Evolutionary conservation across 2,329 filamentous ascomycete genomes (phyloP), one percentile per base, ranked within the genome.

Genomic region (Sporothrix variecibatus): DNA sequence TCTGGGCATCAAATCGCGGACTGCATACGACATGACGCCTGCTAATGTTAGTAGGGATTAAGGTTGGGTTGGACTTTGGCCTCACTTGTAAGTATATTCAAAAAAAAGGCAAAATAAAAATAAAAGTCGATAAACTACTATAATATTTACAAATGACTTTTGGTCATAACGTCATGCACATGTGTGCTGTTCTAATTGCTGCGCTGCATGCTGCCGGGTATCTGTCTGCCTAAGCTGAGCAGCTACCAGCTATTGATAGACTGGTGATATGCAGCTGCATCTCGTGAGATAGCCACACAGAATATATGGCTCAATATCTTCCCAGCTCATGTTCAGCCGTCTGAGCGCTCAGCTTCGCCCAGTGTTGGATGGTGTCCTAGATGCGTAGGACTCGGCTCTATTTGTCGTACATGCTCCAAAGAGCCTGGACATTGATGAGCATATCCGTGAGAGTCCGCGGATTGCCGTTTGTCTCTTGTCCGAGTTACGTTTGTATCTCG

Each of bases 141-240:
- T 64, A 31, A 40, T 46, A 60, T 46, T 28, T 56, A 67, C 38
- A 67, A 34, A 67, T 28, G 23, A 67, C 38, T 23, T 43, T 7
- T 67, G 62, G 23, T 67, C 62, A 40, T 67, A 67, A 67, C 38
- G 62, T 46, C 38, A 23, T 67, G 38, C n/a, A 67, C 62, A 8
- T 7, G 2, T 43, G 62, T 67, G 62, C 62, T 43, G 60, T 65
- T 12, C 2, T 65, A 34, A 26, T n/a, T 34, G 28, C 12, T 46
- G 12, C 12, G n/a, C n/a, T 11, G 5, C 20, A n/a, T 17, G 5
- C 23, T 46, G 31, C 31, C 11, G 38, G 38, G 62, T 46, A 46
- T 43, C 38, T 67, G 62, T 46, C 62, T 28, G 62, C 62, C 62
- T 28, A 17, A 28, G n/a, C 43, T 20, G 43, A 67, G 23, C 60